A percentile compares a stretch with the other conserved stretches of the same genome.
Conservation (phyloP, 2,329 filamentous ascomycete genomes). For the Cyphellophora europaea region DNA sequence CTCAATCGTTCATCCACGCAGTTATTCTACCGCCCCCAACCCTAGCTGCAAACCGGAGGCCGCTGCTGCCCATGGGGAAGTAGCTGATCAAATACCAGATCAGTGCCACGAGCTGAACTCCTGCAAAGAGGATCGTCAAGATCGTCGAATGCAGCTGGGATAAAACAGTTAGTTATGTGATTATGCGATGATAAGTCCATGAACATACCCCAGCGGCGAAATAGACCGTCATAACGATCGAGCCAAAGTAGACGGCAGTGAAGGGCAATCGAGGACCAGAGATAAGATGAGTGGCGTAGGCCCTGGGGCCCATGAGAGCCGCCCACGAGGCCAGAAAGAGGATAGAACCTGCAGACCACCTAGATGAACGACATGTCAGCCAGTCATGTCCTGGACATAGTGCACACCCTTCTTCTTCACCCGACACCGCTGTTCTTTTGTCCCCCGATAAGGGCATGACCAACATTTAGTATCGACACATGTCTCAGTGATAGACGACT, state of each 20-base stretch:
- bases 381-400: constrained; percentile 26
- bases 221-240: constrained; percentile 80
- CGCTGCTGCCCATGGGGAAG: constrained; percentile 91
- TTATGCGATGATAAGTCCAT: constrained; percentile 71
- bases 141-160: constrained; percentile 72
- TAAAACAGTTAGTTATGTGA: constrained; percentile 76
- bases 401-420: constrained; percentile 10
- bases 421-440: too few species aligned
- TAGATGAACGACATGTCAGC: constrained; percentile 32
- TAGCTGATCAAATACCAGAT: constrained; percentile 95
- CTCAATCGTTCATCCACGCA: constrained; percentile 73
- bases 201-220: constrained; percentile 73
- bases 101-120: constrained; percentile 74
- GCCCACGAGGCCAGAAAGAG: constrained; percentile 90
- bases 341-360: constrained; percentile 88
- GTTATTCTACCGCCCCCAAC: constrained; percentile 79
- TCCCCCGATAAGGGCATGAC: too few species aligned
- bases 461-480: not conserved
- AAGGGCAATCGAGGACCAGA: constrained; percentile 83
- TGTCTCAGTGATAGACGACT: constrained; percentile 12
- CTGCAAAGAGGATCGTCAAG: constrained; percentile 73
- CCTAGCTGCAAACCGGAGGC: constrained; percentile 73
- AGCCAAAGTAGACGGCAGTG: constrained; percentile 89
- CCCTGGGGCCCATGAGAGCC: constrained; percentile 81
- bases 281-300: constrained; percentile 74